phyloP scores from a whole-genome alignment of 208 protist species.

The Leishmania tropica region DNA sequence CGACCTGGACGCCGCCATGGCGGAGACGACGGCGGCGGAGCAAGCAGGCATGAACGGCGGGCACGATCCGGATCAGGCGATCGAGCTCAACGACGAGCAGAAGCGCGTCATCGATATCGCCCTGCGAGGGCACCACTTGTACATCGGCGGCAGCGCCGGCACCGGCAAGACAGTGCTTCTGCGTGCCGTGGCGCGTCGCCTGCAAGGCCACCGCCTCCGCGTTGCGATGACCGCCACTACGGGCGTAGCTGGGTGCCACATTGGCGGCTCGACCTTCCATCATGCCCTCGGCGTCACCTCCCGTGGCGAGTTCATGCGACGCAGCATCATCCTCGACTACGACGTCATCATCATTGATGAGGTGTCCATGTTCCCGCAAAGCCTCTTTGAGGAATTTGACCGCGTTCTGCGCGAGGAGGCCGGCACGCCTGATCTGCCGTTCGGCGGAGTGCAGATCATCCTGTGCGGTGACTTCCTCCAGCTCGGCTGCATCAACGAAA shows the following conservation, averaged over 20 bases:
- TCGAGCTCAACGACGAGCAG: slow-evolving; percentile 88
- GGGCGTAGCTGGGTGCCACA: slow-evolving; percentile 90
- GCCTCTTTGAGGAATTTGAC: slow-evolving; percentile 92
- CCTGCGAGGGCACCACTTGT: slow-evolving; percentile 81
- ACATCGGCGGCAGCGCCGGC: slow-evolving; percentile 89
- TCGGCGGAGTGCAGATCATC: slow-evolving; percentile 94
- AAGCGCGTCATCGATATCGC: slow-evolving; percentile 84
- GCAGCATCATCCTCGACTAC: slow-evolving; percentile 72
- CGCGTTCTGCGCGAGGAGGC: slow-evolving; percentile 76
- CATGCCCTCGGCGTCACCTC: slow-evolving; percentile 83
- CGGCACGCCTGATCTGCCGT: slow-evolving; percentile 83
- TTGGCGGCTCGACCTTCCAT: slow-evolving; percentile 92
- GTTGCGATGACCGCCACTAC: slow-evolving; percentile 92
- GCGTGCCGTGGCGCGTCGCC: slow-evolving; percentile 63
- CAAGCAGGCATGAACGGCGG: slow-evolving; percentile 32
- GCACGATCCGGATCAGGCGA: slow-evolving; percentile 32
- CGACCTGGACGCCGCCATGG: slow-evolving; percentile 26
- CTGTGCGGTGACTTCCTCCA: slow-evolving; percentile 94
- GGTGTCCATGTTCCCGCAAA: slow-evolving; percentile 88
- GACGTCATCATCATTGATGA: slow-evolving; percentile 94
- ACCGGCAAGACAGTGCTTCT: slow-evolving; percentile 91
- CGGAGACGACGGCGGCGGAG: slow-evolving; percentile 3
- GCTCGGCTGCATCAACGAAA: slow-evolving; percentile 88
- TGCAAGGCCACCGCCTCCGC: slow-evolving; percentile 77
- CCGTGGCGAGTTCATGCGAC: slow-evolving; percentile 79